Evolutionary conservation across 192 early-diverging fungal genomes (phyloP).

Genomic region (Coemansia sp.): DNA sequence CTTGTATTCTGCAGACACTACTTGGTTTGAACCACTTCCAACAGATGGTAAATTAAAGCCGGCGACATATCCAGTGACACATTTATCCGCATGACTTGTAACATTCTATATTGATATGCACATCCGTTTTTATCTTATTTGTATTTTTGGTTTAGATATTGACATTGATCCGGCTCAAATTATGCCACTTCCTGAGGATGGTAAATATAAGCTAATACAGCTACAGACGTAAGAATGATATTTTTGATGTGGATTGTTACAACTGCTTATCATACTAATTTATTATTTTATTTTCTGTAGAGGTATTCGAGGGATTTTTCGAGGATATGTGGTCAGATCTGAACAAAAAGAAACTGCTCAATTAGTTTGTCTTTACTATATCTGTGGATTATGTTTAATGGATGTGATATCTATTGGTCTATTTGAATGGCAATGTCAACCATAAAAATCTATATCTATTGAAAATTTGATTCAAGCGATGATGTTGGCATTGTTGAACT

Average conservation of each 20-base stretch:
- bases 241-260: no score
- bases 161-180: conserved; percentile 39
- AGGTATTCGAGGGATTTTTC: conserved; percentile 19
- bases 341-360: conserved; percentile 20
- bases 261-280: no score
- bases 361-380: neutral
- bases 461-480: conserved; percentile 1
- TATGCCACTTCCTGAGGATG: conserved; percentile 48
- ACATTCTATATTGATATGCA: neutral
- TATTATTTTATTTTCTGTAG: conserved; percentile 4
- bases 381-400: no score
- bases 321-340: conserved; percentile 32
- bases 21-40: conserved; percentile 40
- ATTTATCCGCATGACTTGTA: neutral
- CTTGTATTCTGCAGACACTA: conserved; percentile 25
- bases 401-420: no score
- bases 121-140: neutral
- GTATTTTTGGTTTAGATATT: conserved; percentile 23
- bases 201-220: conserved; percentile 3
- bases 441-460: no score
- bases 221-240: no score
- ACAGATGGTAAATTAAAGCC: conserved; percentile 17
- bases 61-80: neutral
- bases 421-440: no score
- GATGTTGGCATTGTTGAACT: conserved; percentile 2